A percentile compares a stretch with the other conserved stretches of the same genome.
phyloP scores from a whole-genome alignment of 2,329 filamentous ascomycete species.

The Furcasterigmium sp. region DNA sequence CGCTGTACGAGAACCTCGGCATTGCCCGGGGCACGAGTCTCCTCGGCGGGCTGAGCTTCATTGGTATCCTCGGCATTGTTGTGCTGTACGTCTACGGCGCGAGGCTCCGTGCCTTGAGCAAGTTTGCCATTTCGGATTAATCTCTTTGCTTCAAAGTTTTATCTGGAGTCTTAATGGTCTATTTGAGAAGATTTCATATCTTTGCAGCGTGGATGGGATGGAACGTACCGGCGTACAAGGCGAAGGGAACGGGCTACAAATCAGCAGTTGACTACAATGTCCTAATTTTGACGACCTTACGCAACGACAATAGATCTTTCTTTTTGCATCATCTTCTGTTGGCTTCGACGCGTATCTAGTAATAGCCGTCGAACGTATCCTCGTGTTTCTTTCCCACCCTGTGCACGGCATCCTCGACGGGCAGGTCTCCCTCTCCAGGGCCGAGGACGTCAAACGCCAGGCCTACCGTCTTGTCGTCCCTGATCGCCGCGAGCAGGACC shows the following conservation, averaged over 20 bases:
- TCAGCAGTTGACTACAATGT: too few species aligned
- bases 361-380: constrained; percentile 21
- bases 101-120: constrained; percentile 48
- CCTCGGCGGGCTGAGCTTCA: constrained; percentile 48
- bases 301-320: too few species aligned
- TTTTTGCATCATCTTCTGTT: too few species aligned
- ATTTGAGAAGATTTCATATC: too few species aligned
- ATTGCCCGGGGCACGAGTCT: constrained; percentile 52
- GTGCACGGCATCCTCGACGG: constrained; percentile 29
- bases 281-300: too few species aligned
- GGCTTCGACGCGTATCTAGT: constrained; percentile 11
- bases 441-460: constrained; percentile 37
- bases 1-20: constrained; percentile 54
- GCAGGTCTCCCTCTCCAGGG: constrained; percentile 22
- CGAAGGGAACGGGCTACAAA: too few species aligned
- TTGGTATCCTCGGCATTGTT: constrained; percentile 55
- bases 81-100: constrained; percentile 53
- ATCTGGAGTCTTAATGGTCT: too few species aligned
- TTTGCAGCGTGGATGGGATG: too few species aligned
- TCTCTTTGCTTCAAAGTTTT: too few species aligned
- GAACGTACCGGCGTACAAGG: too few species aligned
- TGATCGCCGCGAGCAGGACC: constrained; percentile 32
- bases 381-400: constrained; percentile 27
- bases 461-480: constrained; percentile 31
- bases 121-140: constrained; percentile 42